Conservation (phyloP, 2,329 filamentous ascomycete species). For the Aspergillus hortae region DNA sequence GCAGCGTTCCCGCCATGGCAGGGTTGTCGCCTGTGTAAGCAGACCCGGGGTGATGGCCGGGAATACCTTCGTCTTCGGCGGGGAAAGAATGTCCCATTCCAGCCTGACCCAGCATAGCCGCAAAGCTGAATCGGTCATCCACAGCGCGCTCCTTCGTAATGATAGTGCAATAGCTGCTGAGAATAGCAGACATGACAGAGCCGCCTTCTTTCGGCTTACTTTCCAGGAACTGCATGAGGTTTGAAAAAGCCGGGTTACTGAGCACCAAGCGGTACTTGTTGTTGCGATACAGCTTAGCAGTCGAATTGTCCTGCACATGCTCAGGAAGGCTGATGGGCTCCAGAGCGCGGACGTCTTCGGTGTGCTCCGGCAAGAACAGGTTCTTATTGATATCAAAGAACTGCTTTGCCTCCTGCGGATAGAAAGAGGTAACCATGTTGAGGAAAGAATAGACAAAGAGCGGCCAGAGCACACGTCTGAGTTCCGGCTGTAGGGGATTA, state of each 20-base stretch:
- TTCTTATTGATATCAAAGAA: constrained; percentile 69
- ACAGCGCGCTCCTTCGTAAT: constrained; percentile 57
- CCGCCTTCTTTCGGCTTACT: constrained; percentile 80
- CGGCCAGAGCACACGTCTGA: constrained; percentile 85
- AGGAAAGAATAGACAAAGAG: constrained; percentile 92
- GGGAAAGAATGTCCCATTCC: constrained; percentile 56
- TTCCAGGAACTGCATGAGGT: constrained; percentile 84
- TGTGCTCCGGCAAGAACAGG: constrained; percentile 71
- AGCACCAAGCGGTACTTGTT: constrained; percentile 88
- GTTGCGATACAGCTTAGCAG: constrained; percentile 75
- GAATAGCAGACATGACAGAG: constrained; percentile 69
- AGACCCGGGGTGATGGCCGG: constrained; percentile 63
- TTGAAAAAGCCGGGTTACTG: constrained; percentile 78
- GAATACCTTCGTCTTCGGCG: constrained; percentile 66
- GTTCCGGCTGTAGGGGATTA: constrained; percentile 62
- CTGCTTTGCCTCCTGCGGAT: constrained; percentile 65
- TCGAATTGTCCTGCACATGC: constrained; percentile 71
- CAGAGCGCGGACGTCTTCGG: constrained; percentile 75
- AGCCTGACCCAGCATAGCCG: constrained; percentile 55
- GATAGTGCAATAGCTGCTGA: constrained; percentile 60
- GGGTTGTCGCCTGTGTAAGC: constrained; percentile 58
- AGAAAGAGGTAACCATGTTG: constrained; percentile 69
- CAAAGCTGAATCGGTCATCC: constrained; percentile 57
- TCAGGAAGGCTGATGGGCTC: constrained; percentile 69
- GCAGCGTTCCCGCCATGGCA: constrained; percentile 52